Percentiles rank a stretch among this genome's conserved stretches.
Evolutionary conservation across 1,284 basidiomycete genomes (phyloP).

Genomic region (Leucoagaricus sp.): DNA sequence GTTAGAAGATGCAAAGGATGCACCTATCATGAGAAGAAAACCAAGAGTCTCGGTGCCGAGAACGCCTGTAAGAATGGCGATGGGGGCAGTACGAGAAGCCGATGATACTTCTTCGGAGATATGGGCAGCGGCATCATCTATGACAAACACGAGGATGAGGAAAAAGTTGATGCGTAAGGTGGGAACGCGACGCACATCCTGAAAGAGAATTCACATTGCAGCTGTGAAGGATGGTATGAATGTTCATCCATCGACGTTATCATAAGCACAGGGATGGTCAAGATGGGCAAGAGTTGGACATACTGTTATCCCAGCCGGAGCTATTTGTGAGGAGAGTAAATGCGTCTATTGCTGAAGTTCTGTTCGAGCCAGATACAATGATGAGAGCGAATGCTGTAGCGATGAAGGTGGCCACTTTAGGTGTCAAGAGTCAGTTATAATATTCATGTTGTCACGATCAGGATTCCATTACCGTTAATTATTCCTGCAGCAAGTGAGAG

Average conservation of each 20-base stretch:
- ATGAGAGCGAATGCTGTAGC: constrained; percentile 57
- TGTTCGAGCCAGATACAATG: constrained; percentile 49
- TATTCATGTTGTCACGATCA: no score
- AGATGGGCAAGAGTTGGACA: neutral
- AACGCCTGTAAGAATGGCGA: constrained; percentile 9
- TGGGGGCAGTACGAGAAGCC: constrained; percentile 6
- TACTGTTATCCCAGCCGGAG: constrained; percentile 62
- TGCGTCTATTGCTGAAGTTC: constrained; percentile 60
- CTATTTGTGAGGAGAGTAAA: constrained; percentile 69
- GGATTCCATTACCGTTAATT: constrained; percentile 60
- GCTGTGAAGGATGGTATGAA: constrained; percentile 13
- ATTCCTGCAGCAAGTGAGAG: constrained; percentile 65
- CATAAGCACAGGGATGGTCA: neutral
- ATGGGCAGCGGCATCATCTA: constrained; percentile 12
- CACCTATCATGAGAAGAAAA: constrained; percentile 4
- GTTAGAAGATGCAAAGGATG: constrained; percentile 4
- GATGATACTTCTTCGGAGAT: constrained; percentile 13
- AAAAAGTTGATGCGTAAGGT: neutral
- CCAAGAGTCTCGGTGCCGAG: constrained; percentile 8
- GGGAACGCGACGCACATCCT: constrained; percentile 2
- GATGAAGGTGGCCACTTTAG: constrained; percentile 57
- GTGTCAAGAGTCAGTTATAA: no score
- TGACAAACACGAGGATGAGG: no score
- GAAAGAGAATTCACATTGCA: constrained; percentile 10
- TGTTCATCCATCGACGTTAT: constrained; percentile 9